phyloP scores from a whole-genome alignment of 2,329 filamentous ascomycete genomes.

The Hypomyces perniciosus region DNA sequence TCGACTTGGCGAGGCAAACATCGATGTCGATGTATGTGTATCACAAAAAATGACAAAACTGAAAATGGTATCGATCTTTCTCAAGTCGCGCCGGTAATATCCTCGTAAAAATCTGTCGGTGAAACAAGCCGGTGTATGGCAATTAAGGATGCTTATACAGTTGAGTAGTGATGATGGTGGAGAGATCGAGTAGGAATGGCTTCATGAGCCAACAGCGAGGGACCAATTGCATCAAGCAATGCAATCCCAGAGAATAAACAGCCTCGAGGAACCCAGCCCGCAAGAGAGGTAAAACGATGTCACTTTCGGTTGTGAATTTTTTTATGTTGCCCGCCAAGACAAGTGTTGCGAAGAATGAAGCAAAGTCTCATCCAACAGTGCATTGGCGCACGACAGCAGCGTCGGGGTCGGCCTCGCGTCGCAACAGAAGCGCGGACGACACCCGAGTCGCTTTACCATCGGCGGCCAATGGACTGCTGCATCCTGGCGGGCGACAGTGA shows the following conservation, averaged over 20 bases:
- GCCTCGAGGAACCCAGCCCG: slow-evolving; percentile 34
- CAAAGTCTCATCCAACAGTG: slow-evolving; percentile 29
- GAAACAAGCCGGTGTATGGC: slow-evolving; percentile 34
- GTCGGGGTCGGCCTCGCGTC: slow-evolving; percentile 27
- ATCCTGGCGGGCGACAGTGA: slow-evolving; percentile 59
- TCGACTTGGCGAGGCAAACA: slow-evolving; percentile 29
- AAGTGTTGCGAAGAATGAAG: slow-evolving; percentile 38
- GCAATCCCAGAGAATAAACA: slow-evolving; percentile 16
- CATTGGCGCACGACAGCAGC: slow-evolving; percentile 31
- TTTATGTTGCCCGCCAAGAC: slow-evolving; percentile 45
- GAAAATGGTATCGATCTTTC: slow-evolving; percentile 44
- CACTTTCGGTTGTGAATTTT: slow-evolving; percentile 25
- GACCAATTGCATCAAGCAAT: slow-evolving; percentile 21
- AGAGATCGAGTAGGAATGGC: background rate
- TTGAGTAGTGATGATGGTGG: slow-evolving; percentile 24
- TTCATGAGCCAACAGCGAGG: slow-evolving; percentile 26
- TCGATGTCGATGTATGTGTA: slow-evolving; percentile 21
- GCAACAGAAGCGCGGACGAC: slow-evolving; percentile 27
- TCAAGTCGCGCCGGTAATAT: slow-evolving; percentile 34
- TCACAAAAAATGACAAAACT: slow-evolving; percentile 29
- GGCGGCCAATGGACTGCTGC: slow-evolving; percentile 47
- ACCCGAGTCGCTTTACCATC: slow-evolving; percentile 42
- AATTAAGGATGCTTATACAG: slow-evolving; percentile 47
- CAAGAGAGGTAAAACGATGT: slow-evolving; percentile 37
- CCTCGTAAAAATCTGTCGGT: slow-evolving; percentile 37